A percentile compares a stretch with the other conserved stretches of the same genome.
Evolutionary conservation across 306 rosid genomes (phyloP).

Genomic region (Begonia masoniana): DNA sequence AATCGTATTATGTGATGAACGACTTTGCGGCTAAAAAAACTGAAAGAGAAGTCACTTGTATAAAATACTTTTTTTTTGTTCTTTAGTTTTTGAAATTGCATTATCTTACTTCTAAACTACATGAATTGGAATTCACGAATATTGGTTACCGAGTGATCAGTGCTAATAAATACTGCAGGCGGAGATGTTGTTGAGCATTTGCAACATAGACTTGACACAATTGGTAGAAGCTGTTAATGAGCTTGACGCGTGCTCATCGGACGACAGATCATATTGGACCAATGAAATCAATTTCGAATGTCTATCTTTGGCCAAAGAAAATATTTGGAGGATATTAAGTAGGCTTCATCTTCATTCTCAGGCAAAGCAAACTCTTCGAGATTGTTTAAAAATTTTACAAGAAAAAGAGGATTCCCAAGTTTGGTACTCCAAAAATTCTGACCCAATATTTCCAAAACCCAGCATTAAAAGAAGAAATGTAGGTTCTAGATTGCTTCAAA

Average conservation of each 20-base stretch:
- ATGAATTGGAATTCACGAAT: not conserved
- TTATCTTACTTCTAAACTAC: not conserved
- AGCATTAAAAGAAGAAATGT: constrained; percentile 46
- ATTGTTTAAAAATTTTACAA: constrained; percentile 50
- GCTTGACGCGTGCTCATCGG: constrained; percentile 13
- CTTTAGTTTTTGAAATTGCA: not conserved
- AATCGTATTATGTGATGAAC: no score
- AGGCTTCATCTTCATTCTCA: constrained; percentile 24
- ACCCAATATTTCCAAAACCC: constrained; percentile 23
- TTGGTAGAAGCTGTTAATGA: constrained; percentile 24
- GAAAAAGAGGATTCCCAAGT: constrained; percentile 20
- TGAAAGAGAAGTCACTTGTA: not conserved
- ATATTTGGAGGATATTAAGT: constrained; percentile 27
- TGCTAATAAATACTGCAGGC: constrained; percentile 31
- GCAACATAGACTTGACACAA: constrained; percentile 50
- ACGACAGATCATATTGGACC: constrained; percentile 15
- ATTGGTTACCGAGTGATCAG: no score
- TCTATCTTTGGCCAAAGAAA: constrained; percentile 24
- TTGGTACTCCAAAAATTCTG: constrained; percentile 8
- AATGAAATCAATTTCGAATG: constrained; percentile 21
- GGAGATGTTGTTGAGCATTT: constrained; percentile 41
- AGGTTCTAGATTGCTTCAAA: constrained; percentile 21
- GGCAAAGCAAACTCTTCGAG: constrained; percentile 39
- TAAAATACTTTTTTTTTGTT: not conserved
- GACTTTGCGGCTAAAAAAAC: no score